Conservation (phyloP, 2,329 filamentous ascomycete genomes). For the Trichoderma endophyticum region DNA sequence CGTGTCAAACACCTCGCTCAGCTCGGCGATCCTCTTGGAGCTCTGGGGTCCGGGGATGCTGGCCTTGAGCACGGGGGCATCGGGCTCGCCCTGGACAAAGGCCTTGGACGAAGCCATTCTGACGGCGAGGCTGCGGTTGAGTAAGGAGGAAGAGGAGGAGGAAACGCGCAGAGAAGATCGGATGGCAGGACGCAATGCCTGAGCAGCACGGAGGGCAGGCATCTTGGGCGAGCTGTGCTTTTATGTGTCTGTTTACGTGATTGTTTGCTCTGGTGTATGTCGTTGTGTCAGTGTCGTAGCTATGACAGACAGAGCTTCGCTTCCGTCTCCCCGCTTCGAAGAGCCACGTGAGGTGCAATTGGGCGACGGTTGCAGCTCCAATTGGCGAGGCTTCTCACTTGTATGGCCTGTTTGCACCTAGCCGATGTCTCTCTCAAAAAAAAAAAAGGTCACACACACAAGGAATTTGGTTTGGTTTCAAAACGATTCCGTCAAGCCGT, state of each 20-base stretch:
- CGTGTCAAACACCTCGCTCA: conserved; percentile 80
- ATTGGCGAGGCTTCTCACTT: not conserved
- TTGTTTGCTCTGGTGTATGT: not conserved
- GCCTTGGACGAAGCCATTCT: conserved; percentile 35
- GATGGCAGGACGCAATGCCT: conserved; percentile 21
- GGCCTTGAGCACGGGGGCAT: conserved; percentile 52
- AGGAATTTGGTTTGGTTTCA: not conserved
- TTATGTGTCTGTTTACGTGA: not conserved
- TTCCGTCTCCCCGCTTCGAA: not conserved
- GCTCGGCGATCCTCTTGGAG: conserved; percentile 64
- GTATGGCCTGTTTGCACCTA: not conserved
- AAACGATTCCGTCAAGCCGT: not conserved
- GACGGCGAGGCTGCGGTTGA: conserved; percentile 27
- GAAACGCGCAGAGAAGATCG: conserved; percentile 8
- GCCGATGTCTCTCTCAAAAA: not conserved
- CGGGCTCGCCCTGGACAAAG: conserved; percentile 50
- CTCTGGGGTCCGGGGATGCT: conserved; percentile 74
- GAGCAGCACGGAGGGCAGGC: conserved; percentile 31
- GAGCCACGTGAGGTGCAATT: conserved; percentile 1
- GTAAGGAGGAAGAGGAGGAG: not conserved
- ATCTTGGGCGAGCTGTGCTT: conserved; percentile 20
- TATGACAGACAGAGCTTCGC: not conserved
- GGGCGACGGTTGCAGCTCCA: not conserved
- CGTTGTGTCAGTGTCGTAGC: not conserved
- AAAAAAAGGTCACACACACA: not conserved